Evolutionary conservation across 768 basidiomycete genomes (phyloP).

Genomic region (Cyclocybe aegerita): DNA sequence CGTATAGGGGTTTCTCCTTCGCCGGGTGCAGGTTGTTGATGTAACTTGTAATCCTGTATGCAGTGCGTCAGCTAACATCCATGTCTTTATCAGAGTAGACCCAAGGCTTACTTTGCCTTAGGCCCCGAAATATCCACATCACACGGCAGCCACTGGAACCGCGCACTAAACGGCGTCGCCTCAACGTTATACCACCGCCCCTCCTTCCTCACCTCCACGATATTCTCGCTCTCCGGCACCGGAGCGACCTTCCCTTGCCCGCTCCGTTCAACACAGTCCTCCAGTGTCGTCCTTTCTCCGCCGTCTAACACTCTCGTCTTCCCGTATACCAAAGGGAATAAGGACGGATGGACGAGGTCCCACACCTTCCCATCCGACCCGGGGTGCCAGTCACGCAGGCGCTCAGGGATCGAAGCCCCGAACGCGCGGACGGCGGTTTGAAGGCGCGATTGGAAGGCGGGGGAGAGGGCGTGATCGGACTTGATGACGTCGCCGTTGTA

Average conservation of each 20-base stretch:
- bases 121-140: slow-evolving; percentile 26
- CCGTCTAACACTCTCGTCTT: slow-evolving; percentile 21
- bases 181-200: background rate
- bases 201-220: background rate
- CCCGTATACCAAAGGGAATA: slow-evolving; percentile 39
- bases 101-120: slow-evolving; percentile 15
- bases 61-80: background rate
- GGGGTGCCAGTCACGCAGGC: slow-evolving; percentile 46
- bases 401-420: slow-evolving; percentile 32
- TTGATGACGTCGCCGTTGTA: slow-evolving; percentile 29
- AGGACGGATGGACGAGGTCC: slow-evolving; percentile 46
- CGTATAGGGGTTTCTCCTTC: slow-evolving; percentile 22
- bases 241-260: slow-evolving; percentile 19
- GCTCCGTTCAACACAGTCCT: slow-evolving; percentile 21
- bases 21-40: slow-evolving; percentile 43
- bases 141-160: slow-evolving; percentile 28
- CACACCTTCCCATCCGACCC: slow-evolving; percentile 40
- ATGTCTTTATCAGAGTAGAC: background rate
- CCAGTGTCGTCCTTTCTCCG: slow-evolving; percentile 17
- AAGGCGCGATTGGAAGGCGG: slow-evolving; percentile 20
- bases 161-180: slow-evolving; percentile 21
- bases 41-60: slow-evolving; percentile 32
- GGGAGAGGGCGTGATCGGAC: slow-evolving; percentile 32
- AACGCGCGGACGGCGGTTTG: slow-evolving; percentile 24
- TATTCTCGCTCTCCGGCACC: slow-evolving; percentile 9